Conservation (phyloP, 2,329 filamentous ascomycete species). For the Phialophora tarda region DNA sequence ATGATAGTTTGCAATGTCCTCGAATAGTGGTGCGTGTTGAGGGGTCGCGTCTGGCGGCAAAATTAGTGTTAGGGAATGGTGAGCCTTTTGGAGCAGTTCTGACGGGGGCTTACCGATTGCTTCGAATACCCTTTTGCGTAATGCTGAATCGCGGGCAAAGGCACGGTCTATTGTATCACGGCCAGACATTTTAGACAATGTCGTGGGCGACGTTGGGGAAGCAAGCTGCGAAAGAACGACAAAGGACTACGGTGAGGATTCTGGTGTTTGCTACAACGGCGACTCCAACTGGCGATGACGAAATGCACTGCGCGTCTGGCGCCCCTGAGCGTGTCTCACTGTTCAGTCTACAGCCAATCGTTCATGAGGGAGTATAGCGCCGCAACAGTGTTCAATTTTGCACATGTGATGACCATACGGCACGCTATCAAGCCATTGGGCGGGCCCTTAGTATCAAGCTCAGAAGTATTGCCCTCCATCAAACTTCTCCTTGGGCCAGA, state of each 20-base stretch:
- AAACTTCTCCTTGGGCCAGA: conserved; percentile 83
- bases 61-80: background rate
- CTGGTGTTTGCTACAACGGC: background rate
- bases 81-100: background rate
- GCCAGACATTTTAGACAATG: conserved; percentile 14
- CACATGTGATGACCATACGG: background rate
- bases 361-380: background rate
- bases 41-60: conserved; percentile 24
- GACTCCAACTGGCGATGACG: conserved; percentile 1
- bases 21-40: conserved; percentile 47
- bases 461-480: conserved; percentile 52
- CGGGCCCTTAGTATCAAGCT: background rate
- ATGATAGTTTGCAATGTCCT: conserved; percentile 57
- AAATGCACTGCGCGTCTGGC: background rate
- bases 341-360: background rate
- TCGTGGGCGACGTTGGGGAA: background rate
- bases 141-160: conserved; percentile 22
- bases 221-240: background rate
- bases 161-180: conserved; percentile 25
- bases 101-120: conserved; percentile 27
- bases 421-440: background rate
- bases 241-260: background rate
- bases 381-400: background rate
- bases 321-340: background rate
- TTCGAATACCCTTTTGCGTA: conserved; percentile 34